phyloP scores from a whole-genome alignment of 257 asterid genomes.

The Nicotiana noctiflora region DNA sequence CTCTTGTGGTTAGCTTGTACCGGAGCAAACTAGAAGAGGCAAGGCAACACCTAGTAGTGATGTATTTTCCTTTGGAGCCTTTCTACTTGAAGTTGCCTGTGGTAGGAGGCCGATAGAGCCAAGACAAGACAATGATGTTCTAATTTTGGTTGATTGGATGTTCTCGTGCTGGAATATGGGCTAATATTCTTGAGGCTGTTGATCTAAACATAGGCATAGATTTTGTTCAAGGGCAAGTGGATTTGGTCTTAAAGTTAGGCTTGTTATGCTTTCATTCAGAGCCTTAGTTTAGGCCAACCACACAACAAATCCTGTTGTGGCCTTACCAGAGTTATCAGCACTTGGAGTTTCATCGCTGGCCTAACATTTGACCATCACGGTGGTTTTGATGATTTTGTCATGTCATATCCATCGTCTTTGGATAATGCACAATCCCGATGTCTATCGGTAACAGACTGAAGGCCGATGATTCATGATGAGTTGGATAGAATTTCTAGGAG shows the following conservation, averaged over 20 bases:
- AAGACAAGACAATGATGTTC: neutral
- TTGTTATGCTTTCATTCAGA: slow-evolving; percentile 1
- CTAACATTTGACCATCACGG: neutral
- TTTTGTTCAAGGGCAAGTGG: neutral
- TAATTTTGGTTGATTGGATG: neutral
- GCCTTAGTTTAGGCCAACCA: neutral
- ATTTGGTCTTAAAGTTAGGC: neutral
- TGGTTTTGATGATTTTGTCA: slow-evolving; percentile 6
- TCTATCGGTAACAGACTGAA: slow-evolving; percentile 8
- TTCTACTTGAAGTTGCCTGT: neutral
- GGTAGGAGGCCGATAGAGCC: neutral
- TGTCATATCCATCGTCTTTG: neutral
- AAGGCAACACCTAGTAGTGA: slow-evolving; percentile 3
- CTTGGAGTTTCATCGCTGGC: neutral
- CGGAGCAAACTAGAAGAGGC: neutral
- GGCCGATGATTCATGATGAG: neutral
- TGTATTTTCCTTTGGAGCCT: slow-evolving; percentile 2
- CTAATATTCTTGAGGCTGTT: neutral
- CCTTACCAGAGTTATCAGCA: neutral
- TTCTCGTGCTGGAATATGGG: neutral
- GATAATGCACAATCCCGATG: neutral
- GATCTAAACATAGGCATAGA: slow-evolving; percentile 5
- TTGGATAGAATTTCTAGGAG: neutral
- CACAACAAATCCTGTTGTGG: neutral
- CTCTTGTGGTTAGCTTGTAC: slow-evolving; percentile 10